Conservation (phyloP, 257 asterid genomes). For the Solanum appendiculatum region DNA sequence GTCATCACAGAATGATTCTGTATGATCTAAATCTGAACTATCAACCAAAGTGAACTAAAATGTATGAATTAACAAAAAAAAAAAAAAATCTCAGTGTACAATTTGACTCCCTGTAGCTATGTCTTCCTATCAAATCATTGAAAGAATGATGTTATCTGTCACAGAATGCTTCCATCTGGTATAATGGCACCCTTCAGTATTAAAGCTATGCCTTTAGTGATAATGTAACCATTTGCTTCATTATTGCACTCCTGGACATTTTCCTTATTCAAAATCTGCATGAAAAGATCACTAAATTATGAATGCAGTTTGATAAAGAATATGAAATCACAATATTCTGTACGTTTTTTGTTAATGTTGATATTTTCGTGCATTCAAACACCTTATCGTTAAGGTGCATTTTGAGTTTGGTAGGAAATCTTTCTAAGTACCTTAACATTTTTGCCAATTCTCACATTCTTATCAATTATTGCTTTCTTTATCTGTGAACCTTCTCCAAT, state of each 20-base stretch:
- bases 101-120: neutral
- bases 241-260: constrained; percentile 54
- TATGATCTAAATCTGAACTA: neutral
- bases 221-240: constrained; percentile 57
- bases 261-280: constrained; percentile 71
- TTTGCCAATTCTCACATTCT: constrained; percentile 78
- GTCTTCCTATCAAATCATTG: neutral
- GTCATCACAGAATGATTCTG: neutral
- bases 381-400: neutral
- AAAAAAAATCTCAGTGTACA: neutral
- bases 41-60: neutral
- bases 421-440: constrained; percentile 53
- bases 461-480: constrained; percentile 64
- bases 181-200: constrained; percentile 51
- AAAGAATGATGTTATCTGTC: neutral
- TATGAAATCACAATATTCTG: neutral
- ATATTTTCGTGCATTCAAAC: neutral
- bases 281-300: neutral
- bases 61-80: neutral
- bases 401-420: neutral
- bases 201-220: constrained; percentile 52
- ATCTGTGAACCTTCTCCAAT: constrained; percentile 66
- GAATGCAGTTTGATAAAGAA: neutral
- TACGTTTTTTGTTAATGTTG: neutral
- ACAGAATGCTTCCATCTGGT: constrained; percentile 55